phyloP scores from a whole-genome alignment of 2,329 filamentous ascomycete species.

The Aspergillus jensenii region DNA sequence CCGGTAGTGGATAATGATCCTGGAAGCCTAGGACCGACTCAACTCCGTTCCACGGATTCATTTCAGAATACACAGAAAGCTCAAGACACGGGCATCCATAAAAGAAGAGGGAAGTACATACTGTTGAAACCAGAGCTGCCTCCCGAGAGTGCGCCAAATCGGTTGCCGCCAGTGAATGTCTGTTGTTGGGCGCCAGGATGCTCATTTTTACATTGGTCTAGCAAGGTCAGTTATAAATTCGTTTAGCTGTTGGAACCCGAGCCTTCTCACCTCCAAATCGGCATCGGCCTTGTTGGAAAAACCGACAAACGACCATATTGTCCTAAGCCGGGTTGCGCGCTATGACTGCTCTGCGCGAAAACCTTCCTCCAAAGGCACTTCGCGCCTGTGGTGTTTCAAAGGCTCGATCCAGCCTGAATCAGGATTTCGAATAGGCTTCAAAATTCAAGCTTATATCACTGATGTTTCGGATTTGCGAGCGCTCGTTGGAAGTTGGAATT shows the following conservation, averaged over 20 bases:
- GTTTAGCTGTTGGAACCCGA: background rate
- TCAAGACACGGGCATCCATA: background rate
- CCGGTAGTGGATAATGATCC: background rate
- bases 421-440: background rate
- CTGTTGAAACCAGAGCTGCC: slow-evolving; percentile 39
- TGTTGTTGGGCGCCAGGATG: slow-evolving; percentile 49
- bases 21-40: background rate
- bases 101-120: slow-evolving; percentile 24
- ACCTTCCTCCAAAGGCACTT: background rate
- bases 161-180: slow-evolving; percentile 50
- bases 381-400: background rate
- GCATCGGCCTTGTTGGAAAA: slow-evolving; percentile 65
- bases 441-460: background rate
- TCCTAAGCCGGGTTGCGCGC: background rate
- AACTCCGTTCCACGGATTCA: background rate
- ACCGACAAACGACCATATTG: slow-evolving; percentile 58
- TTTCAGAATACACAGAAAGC: background rate
- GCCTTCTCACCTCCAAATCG: slow-evolving; percentile 59
- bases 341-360: background rate
- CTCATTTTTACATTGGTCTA: slow-evolving; percentile 60
- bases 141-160: slow-evolving; percentile 55
- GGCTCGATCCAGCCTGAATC: background rate
- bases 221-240: background rate
- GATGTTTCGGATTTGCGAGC: background rate
- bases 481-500: background rate